Evolutionary conservation across 2,329 filamentous ascomycete species (phyloP).

Genomic region (Aspergillus sp.): DNA sequence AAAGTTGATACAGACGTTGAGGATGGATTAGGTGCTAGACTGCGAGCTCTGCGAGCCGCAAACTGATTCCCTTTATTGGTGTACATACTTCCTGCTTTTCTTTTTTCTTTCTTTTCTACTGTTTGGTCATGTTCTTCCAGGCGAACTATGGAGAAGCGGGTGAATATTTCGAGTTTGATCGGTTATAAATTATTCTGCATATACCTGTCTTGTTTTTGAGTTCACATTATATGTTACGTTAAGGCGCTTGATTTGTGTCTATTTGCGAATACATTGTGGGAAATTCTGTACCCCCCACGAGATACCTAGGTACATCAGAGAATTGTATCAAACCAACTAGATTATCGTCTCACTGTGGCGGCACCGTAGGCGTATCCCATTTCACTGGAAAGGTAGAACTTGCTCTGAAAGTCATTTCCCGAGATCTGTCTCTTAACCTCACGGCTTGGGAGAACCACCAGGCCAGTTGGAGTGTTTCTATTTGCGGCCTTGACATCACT

Average conservation of each 20-base stretch:
- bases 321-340: no score
- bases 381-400: no score
- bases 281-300: no score
- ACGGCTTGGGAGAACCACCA: constrained; percentile 42
- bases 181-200: neutral
- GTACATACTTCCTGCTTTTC: neutral
- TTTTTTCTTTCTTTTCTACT: neutral
- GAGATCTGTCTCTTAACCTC: constrained; percentile 40
- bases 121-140: neutral
- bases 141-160: constrained; percentile 4
- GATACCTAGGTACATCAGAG: no score
- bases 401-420: no score
- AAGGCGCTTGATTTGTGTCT: no score
- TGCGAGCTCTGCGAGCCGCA: constrained; percentile 42
- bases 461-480: constrained; percentile 37
- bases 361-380: no score
- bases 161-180: neutral
- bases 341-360: no score
- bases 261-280: no score
- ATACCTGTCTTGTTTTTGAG: neutral
- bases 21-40: constrained; percentile 42
- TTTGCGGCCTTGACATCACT: constrained; percentile 5
- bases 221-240: neutral
- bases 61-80: constrained; percentile 21
- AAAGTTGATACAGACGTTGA: constrained; percentile 40